Evolutionary conservation across 1,284 basidiomycete species (phyloP), one percentile per base, ranked within the genome.

Genomic region (Polyporus tsugae): DNA sequence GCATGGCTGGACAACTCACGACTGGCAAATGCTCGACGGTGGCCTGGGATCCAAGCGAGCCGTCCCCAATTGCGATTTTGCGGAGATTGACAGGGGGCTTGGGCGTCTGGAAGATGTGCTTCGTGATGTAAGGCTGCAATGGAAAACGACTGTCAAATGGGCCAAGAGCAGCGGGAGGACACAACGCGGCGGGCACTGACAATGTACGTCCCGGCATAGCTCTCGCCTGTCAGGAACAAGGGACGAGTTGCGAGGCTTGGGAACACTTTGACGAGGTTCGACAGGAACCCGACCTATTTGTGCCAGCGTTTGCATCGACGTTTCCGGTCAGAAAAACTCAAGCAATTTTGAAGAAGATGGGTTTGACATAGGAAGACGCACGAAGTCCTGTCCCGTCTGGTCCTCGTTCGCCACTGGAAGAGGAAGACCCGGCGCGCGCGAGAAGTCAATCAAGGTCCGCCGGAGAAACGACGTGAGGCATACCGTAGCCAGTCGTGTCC

Each of bases 31-130:
- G 67, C 66, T 84, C 81, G 63, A 85, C 89, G 19, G 85, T 83
- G 62, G 84, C 82, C 41, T 76, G 81, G n/a, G 85, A 81, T 1
- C 83, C 81, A 38, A 91, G 82, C n/a, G 88, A 79, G 4, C 88
- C 90, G 77, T 92, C 89, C 19, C 91, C 91, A 57, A 92, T 91
- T 17, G 85, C 87, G 62, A 92, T 86, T 74, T 88, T 89, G 3
- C 83, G 80, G 53, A 92, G 82, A 5, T 85, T 87, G 42, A 92
- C 88, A 4, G 91, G 91, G 22, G 90, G 89, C 36, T 86, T 85
- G 2, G 82, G 72, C 74, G 85, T 83, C 52, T 82, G 82, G 72
- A 91, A 90, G 73, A 91, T 87, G 22, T 88, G 81, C 78, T 91
- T 89, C 68, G 87, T 80, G 75, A 91, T 92, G 74, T 90, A 90